Base-by-base conservation (phyloP, 306 rosid genomes). In the Fagus crenata region DNA sequence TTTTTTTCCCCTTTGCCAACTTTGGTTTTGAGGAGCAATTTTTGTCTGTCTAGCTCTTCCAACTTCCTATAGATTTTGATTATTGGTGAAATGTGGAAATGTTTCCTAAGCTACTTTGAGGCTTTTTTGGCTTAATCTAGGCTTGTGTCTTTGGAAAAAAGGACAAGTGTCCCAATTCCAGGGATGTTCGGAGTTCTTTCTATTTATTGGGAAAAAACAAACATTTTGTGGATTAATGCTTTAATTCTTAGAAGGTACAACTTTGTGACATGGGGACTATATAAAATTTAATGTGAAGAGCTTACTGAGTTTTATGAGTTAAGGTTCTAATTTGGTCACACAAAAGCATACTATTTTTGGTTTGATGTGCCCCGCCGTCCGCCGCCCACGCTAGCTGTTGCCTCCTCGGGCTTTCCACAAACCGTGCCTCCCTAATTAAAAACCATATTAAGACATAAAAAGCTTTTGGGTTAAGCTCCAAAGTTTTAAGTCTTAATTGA, bases 161-260 rank as follows among this genome's bases (percentile, higher is more conserved):
- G 77, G 85, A 86, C 92, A 85, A 6, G 36, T 37, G 74, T 81
- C 91, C 93, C 86, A 73, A 74, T 46, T 81, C 85, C 81, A 13
- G 32, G 37, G 78, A 87, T 56, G 49, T 64, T 79, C 68, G 84
- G 78, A 72, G 64, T 72, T 59, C 54, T 70, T 75, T 9, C 61
- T 61, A 18, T 64, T 69, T 78, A 77, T 55, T 53, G 84, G 68
- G 40, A 15, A 11, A 12, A 31, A 61, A 33, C 4, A 61, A 46
- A 12, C 51, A 46, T 46, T 9, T 46, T 46, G 14, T 9, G 51
- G 8, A 46, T 2, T 46, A 46, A 46, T 46, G 80, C 49, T 81
- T 81, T 46, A 59, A 72, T 72, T 46, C 75, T 79, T 80, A 37
- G 75, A 82, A 78, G 80, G 81, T 81, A 79, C 83, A 74, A 73